phyloP scores from a whole-genome alignment of 441 rosid species.

The Cnidoscolus chayamansa region DNA sequence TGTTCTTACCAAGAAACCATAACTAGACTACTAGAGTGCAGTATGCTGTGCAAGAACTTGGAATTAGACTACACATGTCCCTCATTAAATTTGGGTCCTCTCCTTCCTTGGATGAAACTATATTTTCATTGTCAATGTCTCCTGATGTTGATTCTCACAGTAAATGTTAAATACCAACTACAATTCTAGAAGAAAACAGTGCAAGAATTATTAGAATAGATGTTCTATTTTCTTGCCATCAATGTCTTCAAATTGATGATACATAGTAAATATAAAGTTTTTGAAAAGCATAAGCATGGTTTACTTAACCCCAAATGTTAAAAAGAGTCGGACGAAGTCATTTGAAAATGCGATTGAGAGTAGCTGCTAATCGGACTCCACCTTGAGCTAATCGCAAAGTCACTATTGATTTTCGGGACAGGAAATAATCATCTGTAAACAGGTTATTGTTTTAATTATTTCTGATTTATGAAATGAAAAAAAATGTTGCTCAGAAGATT shows the following conservation, averaged over 20 bases:
- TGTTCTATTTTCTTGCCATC: background rate
- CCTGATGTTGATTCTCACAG: background rate
- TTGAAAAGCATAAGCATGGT: background rate
- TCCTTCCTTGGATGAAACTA: background rate
- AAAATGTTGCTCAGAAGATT: background rate
- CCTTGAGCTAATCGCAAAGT: conserved; percentile 70
- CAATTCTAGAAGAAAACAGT: background rate
- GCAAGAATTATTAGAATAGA: conserved; percentile 5
- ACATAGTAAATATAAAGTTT: background rate
- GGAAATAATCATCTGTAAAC: conserved; percentile 63
- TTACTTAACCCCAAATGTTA: background rate
- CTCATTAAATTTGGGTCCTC: no score
- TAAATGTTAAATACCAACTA: background rate
- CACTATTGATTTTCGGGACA: conserved; percentile 62
- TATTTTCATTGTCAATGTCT: background rate
- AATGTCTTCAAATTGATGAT: background rate
- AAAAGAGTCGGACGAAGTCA: conserved; percentile 13
- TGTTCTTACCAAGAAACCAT: conserved; percentile 36
- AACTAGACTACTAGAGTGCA: background rate
- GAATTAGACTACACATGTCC: background rate
- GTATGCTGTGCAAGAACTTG: background rate
- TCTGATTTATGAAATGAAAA: background rate
- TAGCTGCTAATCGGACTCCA: conserved; percentile 80
- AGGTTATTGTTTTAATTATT: conserved; percentile 5
- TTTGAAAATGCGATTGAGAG: conserved; percentile 62